Evolutionary conservation across 441 rosid genomes (phyloP), one percentile per base, ranked within the genome.

Genomic region (Adansonia grandidieri): DNA sequence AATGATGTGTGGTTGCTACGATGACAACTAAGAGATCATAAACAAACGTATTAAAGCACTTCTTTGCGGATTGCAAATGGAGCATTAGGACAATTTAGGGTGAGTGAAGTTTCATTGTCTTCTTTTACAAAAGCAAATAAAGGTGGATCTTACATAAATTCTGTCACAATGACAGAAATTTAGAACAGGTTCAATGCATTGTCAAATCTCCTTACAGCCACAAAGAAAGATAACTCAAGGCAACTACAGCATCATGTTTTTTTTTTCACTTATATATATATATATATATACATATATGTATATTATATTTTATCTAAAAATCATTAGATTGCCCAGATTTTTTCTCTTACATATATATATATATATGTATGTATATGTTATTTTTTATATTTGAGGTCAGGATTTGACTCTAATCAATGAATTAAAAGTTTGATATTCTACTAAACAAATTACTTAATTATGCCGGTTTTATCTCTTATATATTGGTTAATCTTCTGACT

Each of bases 131-230:
- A 66, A 42, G 71, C 54, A 10, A 17, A 4, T 66, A 17, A 45
- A 9, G 50, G 28, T 66, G 50, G 71, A 44, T 66, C 51, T 66
- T 15, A 53, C 56, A 24, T 14, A 28, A 15, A 48, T n/a, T 11
- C 56, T 5, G 40, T 4, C 37, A 20, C 13, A 40, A 47, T 8
- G 57, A 37, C 42, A 15, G 44, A 28, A 28, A 71, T 15, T 32
- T 71, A 51, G 75, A n/a, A 53, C 75, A 32, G 24, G 45, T 71
- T 71, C 75, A 71, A 53, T 71, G 75, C 61, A 71, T 51, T 45
- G 37, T 67, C 69, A 7, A 37, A 15, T 37, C 48, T 32, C 19
- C 40, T 17, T 2, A 6, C 37, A 68, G 40, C 56, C 56, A 45
- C 54, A 65, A n/a, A 45, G 14, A 5, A 47, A 20, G 73, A 45